A percentile compares a stretch with the other conserved stretches of the same genome.
Evolutionary conservation across 495 filamentous ascomycete species (phyloP).

Genomic region (Polyplosphaeria fusca): DNA sequence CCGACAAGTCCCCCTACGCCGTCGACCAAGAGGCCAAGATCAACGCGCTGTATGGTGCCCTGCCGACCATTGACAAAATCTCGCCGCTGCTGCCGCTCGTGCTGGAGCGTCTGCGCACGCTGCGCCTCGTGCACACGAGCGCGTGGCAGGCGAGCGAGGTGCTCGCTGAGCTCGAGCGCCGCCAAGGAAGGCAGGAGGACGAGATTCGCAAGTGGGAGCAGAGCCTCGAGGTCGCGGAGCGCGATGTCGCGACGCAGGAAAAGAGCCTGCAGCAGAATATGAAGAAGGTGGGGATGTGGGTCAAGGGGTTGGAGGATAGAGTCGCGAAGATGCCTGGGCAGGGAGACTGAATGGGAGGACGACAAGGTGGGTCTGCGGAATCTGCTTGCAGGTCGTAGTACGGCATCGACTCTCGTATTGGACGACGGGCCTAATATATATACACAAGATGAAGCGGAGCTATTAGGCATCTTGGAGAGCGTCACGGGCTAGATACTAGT

Average conservation of each 20-base stretch:
- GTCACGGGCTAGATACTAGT: no score
- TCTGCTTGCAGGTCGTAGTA: no score
- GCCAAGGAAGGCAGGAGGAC: slow-evolving; percentile 74
- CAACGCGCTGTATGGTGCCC: slow-evolving; percentile 84
- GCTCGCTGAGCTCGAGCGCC: slow-evolving; percentile 69
- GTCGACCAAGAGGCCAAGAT: slow-evolving; percentile 69
- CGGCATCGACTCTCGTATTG: no score
- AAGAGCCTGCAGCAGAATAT: slow-evolving; percentile 71
- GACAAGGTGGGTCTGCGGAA: no score
- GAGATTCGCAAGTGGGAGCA: slow-evolving; percentile 87
- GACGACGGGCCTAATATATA: no score
- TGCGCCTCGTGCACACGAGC: slow-evolving; percentile 80
- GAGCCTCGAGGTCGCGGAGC: slow-evolving; percentile 74
- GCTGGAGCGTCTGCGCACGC: slow-evolving; percentile 77
- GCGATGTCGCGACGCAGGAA: slow-evolving; percentile 64
- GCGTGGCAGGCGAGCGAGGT: slow-evolving; percentile 81
- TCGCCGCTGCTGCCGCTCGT: slow-evolving; percentile 80
- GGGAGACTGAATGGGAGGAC: no score
- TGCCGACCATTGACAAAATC: slow-evolving; percentile 85
- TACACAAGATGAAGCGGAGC: no score
- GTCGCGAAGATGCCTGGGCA: slow-evolving; percentile 53
- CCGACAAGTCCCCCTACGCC: slow-evolving; percentile 1
- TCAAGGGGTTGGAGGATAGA: slow-evolving; percentile 78
- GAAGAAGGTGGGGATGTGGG: slow-evolving; percentile 79
- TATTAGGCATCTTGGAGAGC: no score